Conservation (phyloP, 179 eudicot species). For the Silene noctiflora region DNA sequence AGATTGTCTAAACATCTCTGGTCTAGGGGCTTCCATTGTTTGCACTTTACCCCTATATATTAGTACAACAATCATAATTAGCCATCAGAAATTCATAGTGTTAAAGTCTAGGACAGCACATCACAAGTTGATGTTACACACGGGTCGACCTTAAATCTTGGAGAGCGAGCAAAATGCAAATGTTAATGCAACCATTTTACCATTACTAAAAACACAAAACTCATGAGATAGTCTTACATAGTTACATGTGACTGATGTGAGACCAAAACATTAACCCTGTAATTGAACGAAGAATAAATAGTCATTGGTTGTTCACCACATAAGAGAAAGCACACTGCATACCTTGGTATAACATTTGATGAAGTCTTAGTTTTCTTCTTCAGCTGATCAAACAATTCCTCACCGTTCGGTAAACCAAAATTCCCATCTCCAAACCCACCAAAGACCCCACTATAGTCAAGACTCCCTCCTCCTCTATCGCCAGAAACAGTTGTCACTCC, state of each 20-base stretch:
- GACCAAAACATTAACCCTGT: background rate
- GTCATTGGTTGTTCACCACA: background rate
- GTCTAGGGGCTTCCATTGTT: slow-evolving; percentile 12
- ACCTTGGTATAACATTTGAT: slow-evolving; percentile 35
- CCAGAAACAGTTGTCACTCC: slow-evolving; percentile 17
- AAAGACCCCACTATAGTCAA: slow-evolving; percentile 68
- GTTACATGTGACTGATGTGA: background rate
- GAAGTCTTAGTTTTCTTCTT: slow-evolving; percentile 32
- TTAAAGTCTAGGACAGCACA: background rate
- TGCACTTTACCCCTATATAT: slow-evolving; percentile 24
- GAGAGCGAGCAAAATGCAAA: background rate
- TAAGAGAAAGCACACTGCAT: background rate
- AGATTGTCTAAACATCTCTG: slow-evolving; percentile 23
- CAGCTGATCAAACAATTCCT: slow-evolving; percentile 38
- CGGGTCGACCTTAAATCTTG: background rate
- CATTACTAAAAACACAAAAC: background rate
- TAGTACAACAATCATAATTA: slow-evolving; percentile 4
- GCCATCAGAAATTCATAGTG: background rate
- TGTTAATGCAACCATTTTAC: background rate
- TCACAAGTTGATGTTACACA: background rate
- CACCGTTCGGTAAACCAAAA: slow-evolving; percentile 39
- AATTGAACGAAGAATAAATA: background rate
- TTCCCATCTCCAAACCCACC: slow-evolving; percentile 46
- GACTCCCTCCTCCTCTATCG: slow-evolving; percentile 30
- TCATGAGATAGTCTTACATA: background rate